Percentiles rank a stretch among this genome's conserved stretches.
Conservation (phyloP, 129 eudicot genomes). For the Kitagawia praeruptora region DNA sequence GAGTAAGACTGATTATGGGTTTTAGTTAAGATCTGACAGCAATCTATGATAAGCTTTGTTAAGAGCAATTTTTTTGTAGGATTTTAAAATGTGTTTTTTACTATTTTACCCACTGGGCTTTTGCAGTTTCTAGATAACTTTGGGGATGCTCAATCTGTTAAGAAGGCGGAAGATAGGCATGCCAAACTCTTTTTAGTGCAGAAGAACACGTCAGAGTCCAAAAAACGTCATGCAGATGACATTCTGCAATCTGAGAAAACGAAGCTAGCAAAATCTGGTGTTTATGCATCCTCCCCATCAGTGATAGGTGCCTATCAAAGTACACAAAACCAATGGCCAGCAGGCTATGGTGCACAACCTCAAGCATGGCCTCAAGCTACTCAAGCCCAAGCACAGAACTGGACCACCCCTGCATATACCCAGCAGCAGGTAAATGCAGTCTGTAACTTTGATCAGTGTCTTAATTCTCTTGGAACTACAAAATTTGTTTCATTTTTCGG, state of each 20-base stretch:
- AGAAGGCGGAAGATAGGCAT: constrained; percentile 83
- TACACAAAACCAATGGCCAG: constrained; percentile 73
- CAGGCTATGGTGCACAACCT: constrained; percentile 75
- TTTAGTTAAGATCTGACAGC: no score
- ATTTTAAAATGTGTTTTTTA: neutral
- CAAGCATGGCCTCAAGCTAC: constrained; percentile 88
- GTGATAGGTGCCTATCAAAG: constrained; percentile 57
- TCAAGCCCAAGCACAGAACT: constrained; percentile 76
- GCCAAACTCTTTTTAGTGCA: constrained; percentile 66
- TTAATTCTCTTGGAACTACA: neutral
- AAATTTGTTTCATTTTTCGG: neutral
- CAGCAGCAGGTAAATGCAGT: constrained; percentile 65
- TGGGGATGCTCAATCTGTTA: constrained; percentile 62
- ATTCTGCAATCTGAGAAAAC: constrained; percentile 68
- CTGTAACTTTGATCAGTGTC: neutral
- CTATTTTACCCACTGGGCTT: neutral
- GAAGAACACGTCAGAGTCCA: constrained; percentile 53
- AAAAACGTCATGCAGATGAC: constrained; percentile 76
- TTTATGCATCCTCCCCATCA: constrained; percentile 47
- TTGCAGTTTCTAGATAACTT: constrained; percentile 87
- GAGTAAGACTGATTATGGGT: no score
- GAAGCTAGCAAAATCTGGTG: constrained; percentile 65
- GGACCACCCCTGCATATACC: constrained; percentile 62
- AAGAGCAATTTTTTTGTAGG: neutral
- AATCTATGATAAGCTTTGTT: no score